A percentile compares a stretch with the other conserved stretches of the same genome.
Conservation (phyloP, 176 grass and related monocot genomes). For the Juncus effusus region DNA sequence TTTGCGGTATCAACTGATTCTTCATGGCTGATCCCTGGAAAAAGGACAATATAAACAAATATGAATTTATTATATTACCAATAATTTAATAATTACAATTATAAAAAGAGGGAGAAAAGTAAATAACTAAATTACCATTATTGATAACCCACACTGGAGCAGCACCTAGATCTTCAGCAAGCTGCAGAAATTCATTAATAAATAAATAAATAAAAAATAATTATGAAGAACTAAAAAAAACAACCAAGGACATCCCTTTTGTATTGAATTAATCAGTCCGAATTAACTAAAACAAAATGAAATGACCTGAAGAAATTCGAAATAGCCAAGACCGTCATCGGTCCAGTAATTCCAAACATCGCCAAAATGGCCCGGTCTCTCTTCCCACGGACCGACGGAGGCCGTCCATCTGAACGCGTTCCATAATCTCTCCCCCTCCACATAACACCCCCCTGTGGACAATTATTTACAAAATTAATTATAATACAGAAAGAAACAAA, state of each 20-base stretch:
- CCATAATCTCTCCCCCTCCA: constrained; percentile 72
- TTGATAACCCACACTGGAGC: constrained; percentile 79
- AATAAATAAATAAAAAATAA: constrained; percentile 24
- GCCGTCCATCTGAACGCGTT: constrained; percentile 88
- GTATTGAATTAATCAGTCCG: too few relatives aligned
- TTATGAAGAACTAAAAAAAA: too few relatives aligned
- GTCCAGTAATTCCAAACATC: constrained; percentile 95
- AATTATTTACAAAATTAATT: neutral
- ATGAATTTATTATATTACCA: constrained; percentile 7
- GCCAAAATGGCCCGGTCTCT: constrained; percentile 79
- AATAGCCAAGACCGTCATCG: constrained; percentile 86
- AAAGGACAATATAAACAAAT: constrained; percentile 17
- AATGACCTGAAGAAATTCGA: constrained; percentile 86
- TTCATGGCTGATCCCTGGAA: constrained; percentile 66
- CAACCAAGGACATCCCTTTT: neutral
- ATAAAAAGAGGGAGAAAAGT: too few relatives aligned
- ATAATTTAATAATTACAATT: constrained; percentile 19
- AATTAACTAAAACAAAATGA: neutral
- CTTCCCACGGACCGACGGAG: constrained; percentile 85
- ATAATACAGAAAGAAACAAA: neutral
- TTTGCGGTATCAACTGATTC: constrained; percentile 58
- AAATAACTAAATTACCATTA: constrained; percentile 52
- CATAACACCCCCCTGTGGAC: constrained; percentile 70
- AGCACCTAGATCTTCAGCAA: constrained; percentile 85
- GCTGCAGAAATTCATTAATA: constrained; percentile 35